Evolutionary conservation across 768 basidiomycete genomes (phyloP).

Genomic region (Panus rudis): DNA sequence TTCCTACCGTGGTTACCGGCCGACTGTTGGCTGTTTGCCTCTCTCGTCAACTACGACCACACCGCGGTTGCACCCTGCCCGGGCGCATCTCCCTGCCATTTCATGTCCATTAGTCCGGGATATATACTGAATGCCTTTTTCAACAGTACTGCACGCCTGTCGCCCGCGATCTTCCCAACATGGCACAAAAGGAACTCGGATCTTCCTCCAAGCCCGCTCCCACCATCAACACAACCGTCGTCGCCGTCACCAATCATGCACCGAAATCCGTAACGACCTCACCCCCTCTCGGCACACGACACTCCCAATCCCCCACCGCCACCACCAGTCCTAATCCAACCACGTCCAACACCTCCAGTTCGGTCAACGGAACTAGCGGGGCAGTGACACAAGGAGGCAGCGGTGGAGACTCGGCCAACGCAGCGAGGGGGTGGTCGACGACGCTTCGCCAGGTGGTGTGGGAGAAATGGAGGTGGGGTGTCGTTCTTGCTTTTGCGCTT

Average conservation of each 20-base stretch:
- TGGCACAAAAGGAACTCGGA: conserved; percentile 77
- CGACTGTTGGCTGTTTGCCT: too few species aligned
- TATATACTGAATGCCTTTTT: too few species aligned
- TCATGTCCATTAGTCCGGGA: too few species aligned
- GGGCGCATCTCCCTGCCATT: too few species aligned
- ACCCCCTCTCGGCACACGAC: background rate
- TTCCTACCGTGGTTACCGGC: too few species aligned
- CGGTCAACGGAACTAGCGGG: conserved; percentile 1
- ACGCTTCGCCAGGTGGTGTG: conserved; percentile 61
- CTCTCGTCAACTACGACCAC: too few species aligned
- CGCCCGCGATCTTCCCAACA: conserved; percentile 80
- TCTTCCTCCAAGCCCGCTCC: conserved; percentile 29
- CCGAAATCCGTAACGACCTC: background rate
- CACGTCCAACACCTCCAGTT: conserved; percentile 11
- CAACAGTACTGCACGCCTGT: conserved; percentile 61
- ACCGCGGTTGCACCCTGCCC: too few species aligned
- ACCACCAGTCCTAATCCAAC: conserved; percentile 10
- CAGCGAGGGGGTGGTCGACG: conserved; percentile 51
- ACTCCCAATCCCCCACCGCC: conserved; percentile 7
- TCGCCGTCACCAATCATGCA: background rate
- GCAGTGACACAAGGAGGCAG: background rate
- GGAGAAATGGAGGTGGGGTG: conserved; percentile 84
- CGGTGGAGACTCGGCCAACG: conserved; percentile 14
- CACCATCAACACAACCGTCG: conserved; percentile 2
- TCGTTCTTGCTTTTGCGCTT: conserved; percentile 70